Conservation (phyloP, 1,284 basidiomycete species). For the Boletellus deceptivus region DNA sequence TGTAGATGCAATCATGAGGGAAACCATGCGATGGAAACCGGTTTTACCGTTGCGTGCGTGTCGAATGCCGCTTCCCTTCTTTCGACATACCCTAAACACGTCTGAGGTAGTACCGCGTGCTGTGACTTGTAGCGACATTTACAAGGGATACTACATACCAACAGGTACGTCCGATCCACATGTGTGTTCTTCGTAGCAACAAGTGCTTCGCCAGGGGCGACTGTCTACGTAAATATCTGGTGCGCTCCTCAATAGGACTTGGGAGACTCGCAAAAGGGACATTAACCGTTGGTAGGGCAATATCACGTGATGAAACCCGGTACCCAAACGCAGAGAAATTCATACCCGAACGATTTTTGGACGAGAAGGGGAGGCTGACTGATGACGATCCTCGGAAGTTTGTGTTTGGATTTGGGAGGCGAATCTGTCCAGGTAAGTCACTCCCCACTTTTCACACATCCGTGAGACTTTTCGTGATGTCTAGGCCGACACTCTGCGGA, state of each 20-base stretch:
- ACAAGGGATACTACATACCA: conserved; percentile 21
- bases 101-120: conserved; percentile 10
- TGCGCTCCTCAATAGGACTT: neutral
- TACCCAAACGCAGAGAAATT: conserved; percentile 20
- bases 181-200: too few species aligned
- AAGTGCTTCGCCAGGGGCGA: conserved; percentile 5
- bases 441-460: too few species aligned
- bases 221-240: conserved; percentile 19
- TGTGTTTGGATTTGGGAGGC: conserved; percentile 23
- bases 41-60: conserved; percentile 15
- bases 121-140: conserved; percentile 11
- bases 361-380: conserved; percentile 3
- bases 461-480: neutral
- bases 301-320: conserved; percentile 15
- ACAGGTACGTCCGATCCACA: conserved; percentile 10
- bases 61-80: neutral
- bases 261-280: too few species aligned
- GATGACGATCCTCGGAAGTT: conserved; percentile 9
- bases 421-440: conserved; percentile 16
- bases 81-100: neutral
- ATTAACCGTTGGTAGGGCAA: conserved; percentile 12
- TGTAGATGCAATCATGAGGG: conserved; percentile 37
- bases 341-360: conserved; percentile 21
- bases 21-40: conserved; percentile 30
- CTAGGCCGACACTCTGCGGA: conserved; percentile 6